A percentile compares a stretch with the other conserved stretches of the same genome.
phyloP scores from a whole-genome alignment of 2,329 filamentous ascomycete species.

The Aspergillus tanneri region DNA sequence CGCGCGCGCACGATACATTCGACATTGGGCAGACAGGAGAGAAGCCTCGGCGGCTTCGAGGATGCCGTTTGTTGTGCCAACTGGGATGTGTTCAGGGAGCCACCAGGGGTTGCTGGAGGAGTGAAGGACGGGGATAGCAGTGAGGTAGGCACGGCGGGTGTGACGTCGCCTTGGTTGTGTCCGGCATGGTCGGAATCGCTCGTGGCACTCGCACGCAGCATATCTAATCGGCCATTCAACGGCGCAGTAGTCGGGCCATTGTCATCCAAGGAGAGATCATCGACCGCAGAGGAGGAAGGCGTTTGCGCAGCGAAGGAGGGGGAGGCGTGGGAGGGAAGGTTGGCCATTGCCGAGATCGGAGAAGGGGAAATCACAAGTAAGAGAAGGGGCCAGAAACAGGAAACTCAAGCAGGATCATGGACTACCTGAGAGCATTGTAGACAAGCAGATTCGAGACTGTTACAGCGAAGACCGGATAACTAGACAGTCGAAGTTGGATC shows the following conservation, averaged over 20 bases:
- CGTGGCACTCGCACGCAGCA: slow-evolving; percentile 17
- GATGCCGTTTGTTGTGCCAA: slow-evolving; percentile 23
- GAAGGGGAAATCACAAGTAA: slow-evolving; percentile 2
- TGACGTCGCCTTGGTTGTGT: slow-evolving; percentile 33
- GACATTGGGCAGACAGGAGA: slow-evolving; percentile 77
- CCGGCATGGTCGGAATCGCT: slow-evolving; percentile 22
- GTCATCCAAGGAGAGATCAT: slow-evolving; percentile 26
- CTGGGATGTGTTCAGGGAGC: slow-evolving; percentile 33
- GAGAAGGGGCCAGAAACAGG: background rate
- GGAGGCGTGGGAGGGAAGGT: slow-evolving; percentile 57
- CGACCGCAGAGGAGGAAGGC: slow-evolving; percentile 22
- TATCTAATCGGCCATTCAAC: slow-evolving; percentile 13
- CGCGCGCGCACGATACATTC: slow-evolving; percentile 90
- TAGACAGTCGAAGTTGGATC: too few relatives aligned
- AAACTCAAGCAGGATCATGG: slow-evolving; percentile 1
- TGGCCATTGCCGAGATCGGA: slow-evolving; percentile 46
- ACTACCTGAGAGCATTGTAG: background rate
- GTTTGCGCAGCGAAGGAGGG: slow-evolving; percentile 48
- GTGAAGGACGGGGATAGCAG: slow-evolving; percentile 55
- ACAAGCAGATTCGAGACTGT: background rate
- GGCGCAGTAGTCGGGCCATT: slow-evolving; percentile 7
- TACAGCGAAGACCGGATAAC: too few relatives aligned
- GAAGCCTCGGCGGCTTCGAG: slow-evolving; percentile 66
- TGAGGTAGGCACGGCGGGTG: slow-evolving; percentile 52
- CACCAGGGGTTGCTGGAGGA: slow-evolving; percentile 47